Base-by-base conservation (phyloP, 495 filamentous ascomycete genomes). In the Aspergillus sparsus region DNA sequence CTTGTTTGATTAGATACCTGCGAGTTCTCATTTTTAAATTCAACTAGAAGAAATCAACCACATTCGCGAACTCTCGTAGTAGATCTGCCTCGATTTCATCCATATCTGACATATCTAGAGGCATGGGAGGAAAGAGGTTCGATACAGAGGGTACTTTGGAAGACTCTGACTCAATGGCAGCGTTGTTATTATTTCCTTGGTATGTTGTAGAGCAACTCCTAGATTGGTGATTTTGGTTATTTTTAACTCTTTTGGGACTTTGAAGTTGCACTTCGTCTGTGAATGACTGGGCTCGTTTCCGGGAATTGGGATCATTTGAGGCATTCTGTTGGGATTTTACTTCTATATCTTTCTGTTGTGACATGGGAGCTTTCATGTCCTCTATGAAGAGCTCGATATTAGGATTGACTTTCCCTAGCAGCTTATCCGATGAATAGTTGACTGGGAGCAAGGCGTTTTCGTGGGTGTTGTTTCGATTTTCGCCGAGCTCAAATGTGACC, bases 41-140 rank as follows among this genome's bases (percentile, higher is more conserved):
- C 9, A 21, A 41, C 32, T 49, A 75, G 49, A 71, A 70, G 44
- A 77, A 73, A 44, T 77, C 68, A 56, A 78, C 68, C 45, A 75
- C 66, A 41, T 77, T 71, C 27, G 71, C 72, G 55, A 76, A 77
- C 47, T 78, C 74, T 37, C 75, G 63, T 32, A 74, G 57, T 34
- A 78, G 45, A n/a, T 55, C 47, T 50, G 64, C 70, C 37, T 74
- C 72, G 33, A 78, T 67, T 52, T 71, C 71, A n/a, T 75, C 68
- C 67, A 69, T 72, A 50, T 63, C 69, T 11, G n/a, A 5, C 44
- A 47, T 21, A 18, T 47, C n/a, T 9, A 21, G 10, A 47, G 16
- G n/a, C 15, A 18, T 15, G 5, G 39, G 39, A 42, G 15, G 44
- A 47, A 21, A 47, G 0, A 9, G 1, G 15, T 47, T n/a, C 11